A percentile compares a stretch with the other conserved stretches of the same genome.
These are phyloP conservation scores for Epichloe coenophiala DNA, from an alignment of 2,329 filamentous ascomycete genomes.

Conservation along the genomic window DNA sequence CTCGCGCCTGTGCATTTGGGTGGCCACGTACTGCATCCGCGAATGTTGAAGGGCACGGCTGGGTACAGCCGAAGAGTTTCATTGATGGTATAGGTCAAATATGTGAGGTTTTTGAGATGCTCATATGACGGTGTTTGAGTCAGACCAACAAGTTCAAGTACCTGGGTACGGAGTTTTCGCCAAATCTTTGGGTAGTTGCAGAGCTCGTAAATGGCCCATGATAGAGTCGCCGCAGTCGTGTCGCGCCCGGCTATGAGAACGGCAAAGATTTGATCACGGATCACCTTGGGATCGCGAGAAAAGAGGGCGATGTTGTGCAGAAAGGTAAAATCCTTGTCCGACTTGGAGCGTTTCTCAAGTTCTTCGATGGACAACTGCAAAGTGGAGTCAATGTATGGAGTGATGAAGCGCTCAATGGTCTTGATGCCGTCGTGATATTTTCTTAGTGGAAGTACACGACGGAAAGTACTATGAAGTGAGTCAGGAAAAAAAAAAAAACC, in stretches of 20 bases:
- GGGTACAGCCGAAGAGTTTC: constrained; percentile 70
- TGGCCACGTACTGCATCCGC: too few relatives aligned
- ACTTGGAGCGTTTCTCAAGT: constrained; percentile 53
- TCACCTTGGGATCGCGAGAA: constrained; percentile 56
- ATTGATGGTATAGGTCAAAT: constrained; percentile 58
- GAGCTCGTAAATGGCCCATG: constrained; percentile 74
- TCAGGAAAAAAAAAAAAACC: too few relatives aligned
- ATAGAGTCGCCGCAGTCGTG: constrained; percentile 71
- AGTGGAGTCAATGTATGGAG: constrained; percentile 62
- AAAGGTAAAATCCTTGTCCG: constrained; percentile 67
- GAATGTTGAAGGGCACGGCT: constrained; percentile 63
- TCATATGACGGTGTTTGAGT: constrained; percentile 54
- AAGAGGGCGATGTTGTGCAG: constrained; percentile 72
- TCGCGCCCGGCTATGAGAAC: constrained; percentile 77
- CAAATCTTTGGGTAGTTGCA: constrained; percentile 55
- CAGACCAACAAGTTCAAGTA: constrained; percentile 51
- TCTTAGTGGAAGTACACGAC: constrained; percentile 6
- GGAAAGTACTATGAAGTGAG: too few relatives aligned
- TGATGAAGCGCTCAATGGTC: constrained; percentile 62
- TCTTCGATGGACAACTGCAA: constrained; percentile 57
- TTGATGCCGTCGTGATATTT: constrained; percentile 52
- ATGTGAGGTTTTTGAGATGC: constrained; percentile 78
- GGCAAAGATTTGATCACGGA: constrained; percentile 75
- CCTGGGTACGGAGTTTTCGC: constrained; percentile 56
- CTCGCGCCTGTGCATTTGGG: too few relatives aligned